phyloP scores from a whole-genome alignment of 345 rosid species.

The Citrus unshiu region DNA sequence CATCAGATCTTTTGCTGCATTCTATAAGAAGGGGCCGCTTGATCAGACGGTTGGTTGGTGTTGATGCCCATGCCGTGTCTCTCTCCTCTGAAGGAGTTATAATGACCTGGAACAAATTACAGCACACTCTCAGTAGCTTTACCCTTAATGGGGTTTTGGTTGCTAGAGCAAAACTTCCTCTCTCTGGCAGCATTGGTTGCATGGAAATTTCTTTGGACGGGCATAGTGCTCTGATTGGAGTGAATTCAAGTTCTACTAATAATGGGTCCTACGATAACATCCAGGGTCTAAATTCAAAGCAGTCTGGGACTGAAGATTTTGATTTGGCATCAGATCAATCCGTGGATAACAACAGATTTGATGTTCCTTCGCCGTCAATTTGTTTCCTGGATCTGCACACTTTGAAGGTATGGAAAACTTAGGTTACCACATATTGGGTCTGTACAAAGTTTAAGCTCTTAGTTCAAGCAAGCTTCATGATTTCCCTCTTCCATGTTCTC shows the following conservation, averaged over 20 bases:
- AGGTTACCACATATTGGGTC: background rate
- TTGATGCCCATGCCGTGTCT: constrained; percentile 74
- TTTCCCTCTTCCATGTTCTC: background rate
- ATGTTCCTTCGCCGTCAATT: constrained; percentile 66
- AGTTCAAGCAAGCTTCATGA: background rate
- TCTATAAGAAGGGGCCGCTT: constrained; percentile 82
- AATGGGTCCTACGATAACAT: constrained; percentile 20
- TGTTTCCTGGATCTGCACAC: constrained; percentile 83
- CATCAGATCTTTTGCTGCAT: constrained; percentile 79
- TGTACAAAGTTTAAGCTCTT: background rate
- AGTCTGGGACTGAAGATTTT: constrained; percentile 29
- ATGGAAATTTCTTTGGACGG: constrained; percentile 86
- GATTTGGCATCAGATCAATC: constrained; percentile 33
- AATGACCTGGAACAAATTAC: constrained; percentile 68
- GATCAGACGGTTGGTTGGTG: constrained; percentile 74
- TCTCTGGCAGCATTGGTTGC: constrained; percentile 65
- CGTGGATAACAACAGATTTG: constrained; percentile 38
- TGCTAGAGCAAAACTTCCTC: constrained; percentile 64
- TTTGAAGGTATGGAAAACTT: constrained; percentile 48
- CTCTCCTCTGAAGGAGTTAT: constrained; percentile 81
- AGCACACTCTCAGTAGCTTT: constrained; percentile 59
- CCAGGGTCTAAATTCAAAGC: constrained; percentile 24
- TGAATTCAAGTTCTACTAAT: constrained; percentile 45
- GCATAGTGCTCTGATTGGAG: constrained; percentile 63
- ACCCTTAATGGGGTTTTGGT: constrained; percentile 70